Conservation (phyloP, 176 grass and related monocot genomes). For the Ensete ventricosum region DNA sequence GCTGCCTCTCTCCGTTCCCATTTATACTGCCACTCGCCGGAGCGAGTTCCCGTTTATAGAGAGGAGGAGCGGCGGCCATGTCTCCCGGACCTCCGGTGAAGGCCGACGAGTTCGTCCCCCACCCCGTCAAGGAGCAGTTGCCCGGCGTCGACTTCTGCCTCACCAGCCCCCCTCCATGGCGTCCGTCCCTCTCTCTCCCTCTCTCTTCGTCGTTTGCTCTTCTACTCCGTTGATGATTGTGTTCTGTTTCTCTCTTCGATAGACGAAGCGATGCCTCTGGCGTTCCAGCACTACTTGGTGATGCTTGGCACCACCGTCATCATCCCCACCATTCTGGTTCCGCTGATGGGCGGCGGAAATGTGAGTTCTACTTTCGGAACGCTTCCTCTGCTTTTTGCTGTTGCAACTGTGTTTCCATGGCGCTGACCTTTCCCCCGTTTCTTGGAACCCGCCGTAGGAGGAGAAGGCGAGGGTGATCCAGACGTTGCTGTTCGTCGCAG, state of each 20-base stretch:
- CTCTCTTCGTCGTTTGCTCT: not conserved
- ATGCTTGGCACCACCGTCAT: constrained; percentile 93
- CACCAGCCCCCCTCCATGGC: constrained; percentile 83
- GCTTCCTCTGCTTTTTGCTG: not conserved
- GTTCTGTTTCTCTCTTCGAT: not conserved
- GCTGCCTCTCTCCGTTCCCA: not conserved
- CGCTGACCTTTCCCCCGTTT: not conserved
- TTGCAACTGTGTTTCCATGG: not conserved
- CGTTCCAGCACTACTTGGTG: constrained; percentile 94
- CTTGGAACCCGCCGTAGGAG: constrained; percentile 28
- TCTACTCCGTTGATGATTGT: not conserved
- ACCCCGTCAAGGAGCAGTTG: constrained; percentile 55
- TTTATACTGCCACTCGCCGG: not conserved
- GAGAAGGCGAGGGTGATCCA: constrained; percentile 97
- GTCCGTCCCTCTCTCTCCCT: constrained; percentile 22
- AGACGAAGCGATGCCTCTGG: constrained; percentile 53
- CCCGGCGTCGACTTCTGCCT: constrained; percentile 76
- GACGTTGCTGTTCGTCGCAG: constrained; percentile 74
- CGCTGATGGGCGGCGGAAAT: constrained; percentile 82
- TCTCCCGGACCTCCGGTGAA: constrained; percentile 23
- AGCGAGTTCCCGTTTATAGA: not conserved
- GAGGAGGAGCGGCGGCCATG: not conserved
- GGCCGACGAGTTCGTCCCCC: constrained; percentile 50
- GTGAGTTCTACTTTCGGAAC: constrained; percentile 13
- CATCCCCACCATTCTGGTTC: constrained; percentile 81